Evolutionary conservation across 768 basidiomycete genomes (phyloP).

Genomic region (Kwoniella pini): DNA sequence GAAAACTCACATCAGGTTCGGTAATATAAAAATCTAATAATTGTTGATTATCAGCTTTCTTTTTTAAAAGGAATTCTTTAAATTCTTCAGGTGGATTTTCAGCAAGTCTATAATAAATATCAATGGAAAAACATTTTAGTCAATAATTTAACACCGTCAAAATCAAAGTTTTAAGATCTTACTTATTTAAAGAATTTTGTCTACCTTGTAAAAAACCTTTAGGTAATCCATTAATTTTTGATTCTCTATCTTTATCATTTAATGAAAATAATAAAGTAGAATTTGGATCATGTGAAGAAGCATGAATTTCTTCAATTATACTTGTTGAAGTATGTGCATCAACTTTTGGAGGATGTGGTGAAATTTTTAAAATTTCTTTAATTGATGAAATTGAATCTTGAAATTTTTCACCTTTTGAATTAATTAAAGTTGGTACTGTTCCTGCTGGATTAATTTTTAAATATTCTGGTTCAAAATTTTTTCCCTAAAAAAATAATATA

Average conservation of each 20-base stretch:
- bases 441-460: slow-evolving; percentile 45
- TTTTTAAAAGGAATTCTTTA: slow-evolving; percentile 42
- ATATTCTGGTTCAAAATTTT: slow-evolving; percentile 47
- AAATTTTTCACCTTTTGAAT: slow-evolving; percentile 35
- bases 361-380: slow-evolving; percentile 24
- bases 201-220: slow-evolving; percentile 42
- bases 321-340: slow-evolving; percentile 40
- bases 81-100: slow-evolving; percentile 39
- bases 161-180: too few species aligned
- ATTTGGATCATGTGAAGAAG: slow-evolving; percentile 43
- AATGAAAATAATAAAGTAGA: slow-evolving; percentile 35
- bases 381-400: slow-evolving; percentile 32
- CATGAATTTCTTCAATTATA: slow-evolving; percentile 49
- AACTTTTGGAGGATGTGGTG: slow-evolving; percentile 44
- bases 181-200: slow-evolving; percentile 48
- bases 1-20: slow-evolving; percentile 38
- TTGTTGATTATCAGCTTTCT: slow-evolving; percentile 36
- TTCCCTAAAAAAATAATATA: too few species aligned
- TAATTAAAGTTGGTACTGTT: slow-evolving; percentile 46
- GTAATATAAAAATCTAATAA: slow-evolving; percentile 40
- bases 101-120: slow-evolving; percentile 29
- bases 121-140: too few species aligned
- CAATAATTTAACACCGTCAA: too few species aligned
- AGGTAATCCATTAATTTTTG: slow-evolving; percentile 36
- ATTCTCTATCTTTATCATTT: slow-evolving; percentile 37